Evolutionary conservation across 805 yeast genomes (phyloP).

Genomic region (Torulaspora indica): DNA sequence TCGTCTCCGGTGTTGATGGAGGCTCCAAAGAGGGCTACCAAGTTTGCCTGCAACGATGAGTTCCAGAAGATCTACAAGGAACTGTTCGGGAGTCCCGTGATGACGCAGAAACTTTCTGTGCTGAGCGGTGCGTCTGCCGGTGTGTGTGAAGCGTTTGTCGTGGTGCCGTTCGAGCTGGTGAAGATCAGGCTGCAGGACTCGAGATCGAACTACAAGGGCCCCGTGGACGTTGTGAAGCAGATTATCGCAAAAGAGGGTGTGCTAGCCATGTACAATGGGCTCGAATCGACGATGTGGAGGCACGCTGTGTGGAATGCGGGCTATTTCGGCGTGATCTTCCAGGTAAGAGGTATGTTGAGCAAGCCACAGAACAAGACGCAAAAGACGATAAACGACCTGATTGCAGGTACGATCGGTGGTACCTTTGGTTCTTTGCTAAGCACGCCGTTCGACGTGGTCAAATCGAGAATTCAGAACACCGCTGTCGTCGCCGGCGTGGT

Average conservation of each 20-base stretch:
- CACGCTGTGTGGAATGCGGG: conserved; percentile 97
- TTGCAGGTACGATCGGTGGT: conserved; percentile 96
- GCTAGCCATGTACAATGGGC: conserved; percentile 83
- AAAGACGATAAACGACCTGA: conserved; percentile 78
- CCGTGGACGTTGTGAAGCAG: conserved; percentile 71
- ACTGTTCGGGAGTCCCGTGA: conserved; percentile 59
- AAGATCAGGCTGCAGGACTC: conserved; percentile 93
- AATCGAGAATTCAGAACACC: conserved; percentile 87
- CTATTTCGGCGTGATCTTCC: conserved; percentile 91
- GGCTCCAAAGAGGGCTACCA: conserved; percentile 98
- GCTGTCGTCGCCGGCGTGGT: conserved; percentile 63
- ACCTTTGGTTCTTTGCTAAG: conserved; percentile 91
- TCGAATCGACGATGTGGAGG: conserved; percentile 97
- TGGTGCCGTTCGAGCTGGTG: conserved; percentile 94
- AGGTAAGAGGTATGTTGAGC: conserved; percentile 75
- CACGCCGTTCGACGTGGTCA: conserved; percentile 97
- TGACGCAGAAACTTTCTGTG: conserved; percentile 80
- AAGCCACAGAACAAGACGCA: conserved; percentile 63
- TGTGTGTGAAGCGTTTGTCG: conserved; percentile 92
- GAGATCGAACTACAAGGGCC: conserved; percentile 74
- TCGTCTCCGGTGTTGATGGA: conserved; percentile 97
- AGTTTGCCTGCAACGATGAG: conserved; percentile 96
- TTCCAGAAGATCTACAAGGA: conserved; percentile 82
- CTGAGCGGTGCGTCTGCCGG: conserved; percentile 98
- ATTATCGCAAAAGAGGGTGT: conserved; percentile 73